Evolutionary conservation across 2,329 filamentous ascomycete genomes (phyloP).

Genomic region (Fusarium anguioides): DNA sequence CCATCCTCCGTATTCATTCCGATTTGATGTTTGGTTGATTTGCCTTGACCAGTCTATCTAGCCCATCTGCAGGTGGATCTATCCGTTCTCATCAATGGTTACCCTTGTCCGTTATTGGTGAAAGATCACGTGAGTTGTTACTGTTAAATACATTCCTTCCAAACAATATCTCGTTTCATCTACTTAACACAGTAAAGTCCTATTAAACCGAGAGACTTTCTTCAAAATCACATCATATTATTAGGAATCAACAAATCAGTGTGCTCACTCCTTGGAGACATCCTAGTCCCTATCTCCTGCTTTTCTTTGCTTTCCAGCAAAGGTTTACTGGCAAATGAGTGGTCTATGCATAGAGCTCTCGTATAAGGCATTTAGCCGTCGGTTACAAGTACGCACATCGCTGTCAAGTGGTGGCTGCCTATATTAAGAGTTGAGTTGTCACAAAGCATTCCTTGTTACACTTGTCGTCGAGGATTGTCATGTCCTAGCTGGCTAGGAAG

Average conservation of each 20-base stretch:
- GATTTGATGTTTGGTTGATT: conserved; percentile 28
- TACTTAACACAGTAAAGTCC: no score
- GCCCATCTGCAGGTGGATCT: conserved; percentile 26
- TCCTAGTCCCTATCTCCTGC: neutral
- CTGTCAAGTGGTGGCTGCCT: conserved; percentile 15
- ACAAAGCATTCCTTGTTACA: neutral
- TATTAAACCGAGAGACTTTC: no score
- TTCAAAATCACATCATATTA: conserved; percentile 23
- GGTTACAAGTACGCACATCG: conserved; percentile 19
- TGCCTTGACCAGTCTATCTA: conserved; percentile 17
- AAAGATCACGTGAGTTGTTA: conserved; percentile 32
- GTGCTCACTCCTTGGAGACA: neutral
- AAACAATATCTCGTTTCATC: neutral
- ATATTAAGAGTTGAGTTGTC: conserved; percentile 19
- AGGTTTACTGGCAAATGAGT: conserved; percentile 30
- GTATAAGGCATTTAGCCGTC: conserved; percentile 17
- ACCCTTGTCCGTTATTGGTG: neutral
- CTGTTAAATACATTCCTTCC: neutral
- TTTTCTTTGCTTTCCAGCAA: conserved; percentile 11
- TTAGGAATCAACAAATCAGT: neutral
- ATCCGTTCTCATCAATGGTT: neutral
- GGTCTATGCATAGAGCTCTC: conserved; percentile 27
- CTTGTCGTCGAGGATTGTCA: neutral
- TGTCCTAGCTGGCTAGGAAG: neutral
- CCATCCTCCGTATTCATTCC: conserved; percentile 57